These are phyloP conservation scores for Clonostachys sp. DNA, from an alignment of 2,329 filamentous ascomycete genomes.

Conservation along the genomic window DNA sequence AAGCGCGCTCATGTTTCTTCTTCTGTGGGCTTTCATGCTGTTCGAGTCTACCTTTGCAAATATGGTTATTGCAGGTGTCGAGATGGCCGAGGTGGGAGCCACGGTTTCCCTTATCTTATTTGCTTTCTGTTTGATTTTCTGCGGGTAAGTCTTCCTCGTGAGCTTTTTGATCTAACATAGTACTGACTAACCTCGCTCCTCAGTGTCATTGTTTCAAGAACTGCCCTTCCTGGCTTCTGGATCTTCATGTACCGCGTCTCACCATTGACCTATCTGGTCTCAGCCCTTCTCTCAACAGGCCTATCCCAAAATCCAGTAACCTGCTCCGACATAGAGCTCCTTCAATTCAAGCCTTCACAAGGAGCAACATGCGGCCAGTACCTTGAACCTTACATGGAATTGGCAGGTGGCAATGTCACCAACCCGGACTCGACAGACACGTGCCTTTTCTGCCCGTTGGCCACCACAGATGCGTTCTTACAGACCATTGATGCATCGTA, in stretches of 20 bases:
- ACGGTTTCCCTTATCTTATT: conserved; percentile 59
- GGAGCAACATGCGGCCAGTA: conserved; percentile 62
- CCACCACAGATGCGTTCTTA: conserved; percentile 38
- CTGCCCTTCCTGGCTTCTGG: conserved; percentile 65
- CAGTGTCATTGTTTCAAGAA: conserved; percentile 55
- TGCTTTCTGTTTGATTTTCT: conserved; percentile 56
- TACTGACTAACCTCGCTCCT: not conserved
- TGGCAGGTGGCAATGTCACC: conserved; percentile 51
- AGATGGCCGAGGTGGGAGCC: conserved; percentile 63
- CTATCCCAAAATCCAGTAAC: conserved; percentile 56
- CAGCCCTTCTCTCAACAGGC: conserved; percentile 65
- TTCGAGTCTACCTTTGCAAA: conserved; percentile 70
- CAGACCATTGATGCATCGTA: conserved; percentile 39
- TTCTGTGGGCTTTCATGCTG: conserved; percentile 62
- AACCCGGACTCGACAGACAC: conserved; percentile 48
- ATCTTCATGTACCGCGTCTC: conserved; percentile 68
- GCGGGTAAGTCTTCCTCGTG: conserved; percentile 17
- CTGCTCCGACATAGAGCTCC: conserved; percentile 53
- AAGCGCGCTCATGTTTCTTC: conserved; percentile 74
- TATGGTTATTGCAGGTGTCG: conserved; percentile 65
- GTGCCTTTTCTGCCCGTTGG: conserved; percentile 65
- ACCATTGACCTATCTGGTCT: conserved; percentile 66
- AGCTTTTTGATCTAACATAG: not conserved
- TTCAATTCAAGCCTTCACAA: conserved; percentile 58
- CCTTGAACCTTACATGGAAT: conserved; percentile 47